Percentiles rank a stretch among this genome's conserved stretches.
Conservation (phyloP, 331 rosid genomes). For the Pyrus hybrid region DNA sequence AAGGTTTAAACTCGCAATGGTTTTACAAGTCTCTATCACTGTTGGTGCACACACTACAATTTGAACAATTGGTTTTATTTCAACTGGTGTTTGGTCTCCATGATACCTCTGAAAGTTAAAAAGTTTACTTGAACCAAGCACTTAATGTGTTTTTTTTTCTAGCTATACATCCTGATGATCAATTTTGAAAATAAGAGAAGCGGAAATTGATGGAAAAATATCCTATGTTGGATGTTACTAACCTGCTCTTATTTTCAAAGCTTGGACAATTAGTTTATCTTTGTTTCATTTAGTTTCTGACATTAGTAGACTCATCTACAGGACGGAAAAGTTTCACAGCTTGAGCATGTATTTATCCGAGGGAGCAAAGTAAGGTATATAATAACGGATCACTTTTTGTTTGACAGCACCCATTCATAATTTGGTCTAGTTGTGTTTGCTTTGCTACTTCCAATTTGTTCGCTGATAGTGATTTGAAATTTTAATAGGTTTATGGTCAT, state of each 20-base stretch:
- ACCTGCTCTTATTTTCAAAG: not conserved
- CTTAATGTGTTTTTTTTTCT: not conserved
- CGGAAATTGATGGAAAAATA: not conserved
- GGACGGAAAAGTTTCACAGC: constrained; percentile 95
- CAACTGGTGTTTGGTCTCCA: not conserved
- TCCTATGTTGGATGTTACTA: not conserved
- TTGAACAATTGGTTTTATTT: not conserved
- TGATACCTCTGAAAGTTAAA: not conserved
- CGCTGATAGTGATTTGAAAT: constrained; percentile 4
- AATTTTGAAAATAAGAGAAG: too few species aligned
- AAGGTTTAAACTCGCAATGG: not conserved
- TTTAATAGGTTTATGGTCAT: constrained; percentile 87
- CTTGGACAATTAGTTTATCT: not conserved
- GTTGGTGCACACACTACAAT: not conserved
- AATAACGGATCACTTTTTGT: not conserved
- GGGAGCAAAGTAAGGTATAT: constrained; percentile 97
- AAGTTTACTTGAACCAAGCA: not conserved
- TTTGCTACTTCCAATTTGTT: not conserved
- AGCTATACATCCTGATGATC: too few species aligned
- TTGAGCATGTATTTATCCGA: constrained; percentile 94
- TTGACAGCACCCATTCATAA: not conserved
- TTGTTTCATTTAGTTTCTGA: constrained; percentile 8
- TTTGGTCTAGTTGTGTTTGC: not conserved
- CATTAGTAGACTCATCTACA: constrained; percentile 16
- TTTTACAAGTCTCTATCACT: not conserved